Percentiles rank a stretch among this genome's conserved stretches.
Conservation (phyloP, 805 yeast genomes). For the Cyberlindnera xishuangbannaensis region DNA sequence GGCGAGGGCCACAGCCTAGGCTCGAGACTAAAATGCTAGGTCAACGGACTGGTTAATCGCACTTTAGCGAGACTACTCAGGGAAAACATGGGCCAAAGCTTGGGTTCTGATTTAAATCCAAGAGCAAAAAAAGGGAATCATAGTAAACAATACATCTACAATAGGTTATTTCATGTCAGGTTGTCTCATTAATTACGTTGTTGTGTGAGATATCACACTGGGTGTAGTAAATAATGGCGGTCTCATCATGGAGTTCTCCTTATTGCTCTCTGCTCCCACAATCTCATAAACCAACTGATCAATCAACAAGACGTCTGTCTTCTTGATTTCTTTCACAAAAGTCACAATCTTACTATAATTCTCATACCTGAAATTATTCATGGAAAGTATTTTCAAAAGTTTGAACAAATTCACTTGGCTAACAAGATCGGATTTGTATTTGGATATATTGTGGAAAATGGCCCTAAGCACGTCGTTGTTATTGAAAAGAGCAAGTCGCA, state of each 20-base stretch:
- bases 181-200: too few relatives aligned
- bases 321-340: slow-evolving; percentile 5
- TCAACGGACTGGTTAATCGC: too few relatives aligned
- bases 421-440: slow-evolving; percentile 11
- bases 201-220: neutral
- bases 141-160: too few relatives aligned
- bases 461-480: slow-evolving; percentile 9
- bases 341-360: slow-evolving; percentile 11
- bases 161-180: too few relatives aligned
- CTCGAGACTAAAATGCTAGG: slow-evolving; percentile 1
- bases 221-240: slow-evolving; percentile 24
- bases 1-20: too few relatives aligned
- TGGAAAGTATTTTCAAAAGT: slow-evolving; percentile 14
- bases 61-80: too few relatives aligned
- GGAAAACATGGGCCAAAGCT: too few relatives aligned
- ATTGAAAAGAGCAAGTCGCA: slow-evolving; percentile 18
- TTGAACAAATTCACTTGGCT: slow-evolving; percentile 20
- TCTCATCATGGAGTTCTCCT: slow-evolving; percentile 28
- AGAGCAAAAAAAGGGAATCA: too few relatives aligned
- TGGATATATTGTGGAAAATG: slow-evolving; percentile 11
- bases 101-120: too few relatives aligned
- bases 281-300: slow-evolving; percentile 22
- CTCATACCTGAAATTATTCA: slow-evolving; percentile 9
- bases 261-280: slow-evolving; percentile 12
- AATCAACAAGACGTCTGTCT: slow-evolving; percentile 14